Base-by-base conservation (phyloP, 2,329 filamentous ascomycete genomes). In the Phoma sp. region DNA sequence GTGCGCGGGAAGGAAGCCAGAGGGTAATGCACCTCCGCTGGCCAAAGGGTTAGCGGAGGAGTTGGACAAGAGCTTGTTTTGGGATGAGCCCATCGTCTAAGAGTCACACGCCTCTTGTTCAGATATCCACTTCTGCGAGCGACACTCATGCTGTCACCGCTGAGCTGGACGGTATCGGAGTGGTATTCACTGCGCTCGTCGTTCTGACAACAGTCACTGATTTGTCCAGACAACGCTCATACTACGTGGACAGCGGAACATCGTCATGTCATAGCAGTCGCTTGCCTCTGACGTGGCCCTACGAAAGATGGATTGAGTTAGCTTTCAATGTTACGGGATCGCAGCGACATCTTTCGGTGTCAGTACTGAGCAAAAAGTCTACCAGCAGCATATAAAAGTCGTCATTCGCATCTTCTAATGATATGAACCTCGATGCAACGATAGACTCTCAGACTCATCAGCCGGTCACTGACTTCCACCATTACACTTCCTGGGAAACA, bases 11-110 rank as follows among this genome's bases (percentile, higher is more conserved):
- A 60, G 54, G 37, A 69, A 69, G 61, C 55, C 58, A 8, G 61
- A 60, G 21, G 41, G 45, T 2, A 47, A 57, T 24, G 60, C 19
- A 37, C 57, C 60, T 40, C 70, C 70, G 24, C 21, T 67, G 37
- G 70, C 71, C 1, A 73, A 71, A 61, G 70, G 70, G 2, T 60
- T 55, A 41, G 55, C 70, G 35, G 66, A 67, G 53, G 71, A 73
- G 58, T 43, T 73, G 54, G 60, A 57, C 1, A 64, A 58, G 60
- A 59, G 62, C 2, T 57, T 73, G 62, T 74, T 74, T 35, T 73
- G 69, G 68, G 61, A 68, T 43, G 57, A 29, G 24, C 51, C 55
- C 10, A 69, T 73, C 38, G 53, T 65, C 24, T 66, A 40, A 63
- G 54, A 13, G 21, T 9, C 15, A 33, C 13, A 12, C n/a, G 12